Percentiles rank a stretch among this genome's conserved stretches.
These are phyloP conservation scores for Primulina huaijiensis DNA, from an alignment of 257 asterid genomes.

Conservation along the genomic window DNA sequence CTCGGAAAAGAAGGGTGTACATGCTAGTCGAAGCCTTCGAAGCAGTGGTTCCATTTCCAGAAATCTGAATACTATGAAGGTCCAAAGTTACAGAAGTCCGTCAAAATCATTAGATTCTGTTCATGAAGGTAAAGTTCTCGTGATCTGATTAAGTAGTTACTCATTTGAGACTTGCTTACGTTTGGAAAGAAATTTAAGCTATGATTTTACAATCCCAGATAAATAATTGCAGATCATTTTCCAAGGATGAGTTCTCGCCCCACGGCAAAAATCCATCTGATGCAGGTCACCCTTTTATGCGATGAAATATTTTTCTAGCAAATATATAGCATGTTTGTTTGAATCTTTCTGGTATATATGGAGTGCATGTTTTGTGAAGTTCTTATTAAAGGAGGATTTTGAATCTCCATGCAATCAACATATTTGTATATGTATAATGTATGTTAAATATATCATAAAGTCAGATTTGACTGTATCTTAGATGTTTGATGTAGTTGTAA, in stretches of 20 bases:
- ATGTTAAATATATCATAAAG: too few species aligned
- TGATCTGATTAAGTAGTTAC: neutral
- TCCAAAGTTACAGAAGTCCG: neutral
- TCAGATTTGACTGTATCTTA: too few species aligned
- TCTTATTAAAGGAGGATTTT: neutral
- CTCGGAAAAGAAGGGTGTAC: conserved; percentile 71
- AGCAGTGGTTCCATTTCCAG: conserved; percentile 93
- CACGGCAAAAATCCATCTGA: neutral
- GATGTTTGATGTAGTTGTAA: neutral
- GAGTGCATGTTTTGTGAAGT: neutral
- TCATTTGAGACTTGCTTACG: neutral
- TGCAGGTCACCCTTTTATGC: neutral
- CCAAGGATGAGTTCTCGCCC: neutral
- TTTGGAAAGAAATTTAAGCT: neutral
- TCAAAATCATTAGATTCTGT: conserved; percentile 3
- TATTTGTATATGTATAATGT: neutral
- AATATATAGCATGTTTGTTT: neutral
- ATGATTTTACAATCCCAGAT: neutral
- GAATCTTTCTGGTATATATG: neutral
- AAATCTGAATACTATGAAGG: conserved; percentile 25
- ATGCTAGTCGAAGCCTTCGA: conserved; percentile 98
- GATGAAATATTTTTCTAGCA: neutral
- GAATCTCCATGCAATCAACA: neutral
- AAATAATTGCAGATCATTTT: neutral
- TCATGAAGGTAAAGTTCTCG: conserved; percentile 20